Percentiles rank a stretch among this genome's conserved stretches.
Conservation (phyloP, 257 asterid genomes). For the Parsonsia alboflavescens region DNA sequence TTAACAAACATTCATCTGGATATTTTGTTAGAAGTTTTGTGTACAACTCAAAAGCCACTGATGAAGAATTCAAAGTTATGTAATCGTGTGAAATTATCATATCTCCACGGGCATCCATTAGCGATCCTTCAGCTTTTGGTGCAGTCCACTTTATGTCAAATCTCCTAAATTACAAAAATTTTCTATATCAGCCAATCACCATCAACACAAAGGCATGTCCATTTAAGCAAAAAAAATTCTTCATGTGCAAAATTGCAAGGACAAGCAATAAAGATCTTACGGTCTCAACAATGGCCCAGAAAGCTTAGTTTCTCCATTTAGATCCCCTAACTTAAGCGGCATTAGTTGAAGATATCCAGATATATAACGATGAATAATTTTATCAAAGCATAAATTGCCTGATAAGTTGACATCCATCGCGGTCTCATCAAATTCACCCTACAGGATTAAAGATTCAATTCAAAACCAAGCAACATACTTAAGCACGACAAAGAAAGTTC, state of each 20-base stretch:
- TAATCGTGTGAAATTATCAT: conserved; percentile 86
- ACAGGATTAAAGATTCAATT: conserved; percentile 27
- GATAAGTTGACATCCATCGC: conserved; percentile 98
- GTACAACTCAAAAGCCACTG: conserved; percentile 87
- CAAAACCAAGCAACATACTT: conserved; percentile 1
- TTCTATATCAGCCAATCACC: conserved; percentile 23
- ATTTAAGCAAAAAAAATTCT: conserved; percentile 18
- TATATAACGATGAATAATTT: conserved; percentile 78
- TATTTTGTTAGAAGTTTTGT: conserved; percentile 75
- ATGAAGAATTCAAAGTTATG: conserved; percentile 81
- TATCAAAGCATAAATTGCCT: conserved; percentile 83
- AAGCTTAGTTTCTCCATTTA: conserved; percentile 94
- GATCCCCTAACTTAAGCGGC: conserved; percentile 78
- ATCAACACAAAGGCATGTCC: conserved; percentile 7
- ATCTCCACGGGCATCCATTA: conserved; percentile 99
- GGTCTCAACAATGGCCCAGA: conserved; percentile 95
- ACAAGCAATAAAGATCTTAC: conserved; percentile 50
- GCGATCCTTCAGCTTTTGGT: conserved; percentile 96
- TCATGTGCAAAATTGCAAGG: conserved; percentile 2
- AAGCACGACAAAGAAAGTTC: conserved; percentile 2
- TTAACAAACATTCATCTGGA: conserved; percentile 49
- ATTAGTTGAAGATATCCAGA: conserved; percentile 69
- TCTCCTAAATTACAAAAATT: conserved; percentile 46
- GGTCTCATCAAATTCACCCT: conserved; percentile 95
- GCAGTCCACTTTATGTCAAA: conserved; percentile 99